A percentile compares a stretch with the other conserved stretches of the same genome.
phyloP scores from a whole-genome alignment of 1,284 basidiomycete genomes.

The Hymenochaete sp. region DNA sequence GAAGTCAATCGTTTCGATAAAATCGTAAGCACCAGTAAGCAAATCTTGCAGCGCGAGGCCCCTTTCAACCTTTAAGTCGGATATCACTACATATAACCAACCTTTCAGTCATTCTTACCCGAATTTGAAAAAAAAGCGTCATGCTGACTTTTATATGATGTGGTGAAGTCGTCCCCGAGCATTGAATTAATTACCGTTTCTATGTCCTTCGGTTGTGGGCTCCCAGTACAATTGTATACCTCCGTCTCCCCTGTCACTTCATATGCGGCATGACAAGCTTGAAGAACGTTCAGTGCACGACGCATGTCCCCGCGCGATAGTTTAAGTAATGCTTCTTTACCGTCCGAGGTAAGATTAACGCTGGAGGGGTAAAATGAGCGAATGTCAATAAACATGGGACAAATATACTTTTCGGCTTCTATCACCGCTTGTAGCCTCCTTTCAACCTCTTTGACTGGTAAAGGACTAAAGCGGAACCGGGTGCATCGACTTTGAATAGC shows the following conservation, averaged over 20 bases:
- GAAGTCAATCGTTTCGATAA: constrained; percentile 79
- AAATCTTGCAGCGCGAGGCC: constrained; percentile 95
- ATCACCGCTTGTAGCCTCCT: constrained; percentile 76
- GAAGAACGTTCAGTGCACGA: constrained; percentile 89
- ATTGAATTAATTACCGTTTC: constrained; percentile 91
- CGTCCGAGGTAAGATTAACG: constrained; percentile 81
- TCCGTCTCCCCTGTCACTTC: constrained; percentile 83
- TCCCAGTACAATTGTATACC: constrained; percentile 95
- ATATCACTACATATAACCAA: constrained; percentile 56
- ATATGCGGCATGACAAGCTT: constrained; percentile 97
- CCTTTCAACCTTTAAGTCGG: constrained; percentile 79
- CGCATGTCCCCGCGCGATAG: constrained; percentile 97
- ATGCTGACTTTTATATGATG: constrained; percentile 73
- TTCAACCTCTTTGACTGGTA: constrained; percentile 83
- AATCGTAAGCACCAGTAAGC: constrained; percentile 89
- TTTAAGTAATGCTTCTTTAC: constrained; percentile 83
- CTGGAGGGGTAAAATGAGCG: constrained; percentile 33
- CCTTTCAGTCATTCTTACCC: constrained; percentile 3
- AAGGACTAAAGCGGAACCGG: constrained; percentile 93
- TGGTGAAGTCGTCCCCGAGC: constrained; percentile 95
- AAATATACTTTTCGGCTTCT: constrained; percentile 72
- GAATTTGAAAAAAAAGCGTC: constrained; percentile 7
- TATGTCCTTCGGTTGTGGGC: constrained; percentile 90
- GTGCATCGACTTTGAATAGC: constrained; percentile 99
- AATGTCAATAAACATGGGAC: background rate